Evolutionary conservation across 345 rosid genomes (phyloP), one percentile per base, ranked within the genome.

Genomic region (Salix koriyanagi): DNA sequence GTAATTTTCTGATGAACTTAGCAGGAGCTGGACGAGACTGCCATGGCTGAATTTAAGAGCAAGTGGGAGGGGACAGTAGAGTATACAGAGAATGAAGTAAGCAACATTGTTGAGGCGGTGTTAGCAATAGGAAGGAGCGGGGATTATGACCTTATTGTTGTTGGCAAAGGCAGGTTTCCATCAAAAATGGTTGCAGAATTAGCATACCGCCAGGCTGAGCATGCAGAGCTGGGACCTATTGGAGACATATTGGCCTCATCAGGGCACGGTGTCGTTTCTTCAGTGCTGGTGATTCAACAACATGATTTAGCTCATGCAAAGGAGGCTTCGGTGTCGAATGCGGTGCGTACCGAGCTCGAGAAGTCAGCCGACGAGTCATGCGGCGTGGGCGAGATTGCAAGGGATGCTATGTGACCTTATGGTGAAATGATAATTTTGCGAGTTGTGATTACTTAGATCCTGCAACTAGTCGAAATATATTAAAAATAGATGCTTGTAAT

Each of bases 211-310:
- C 79, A 81, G 70, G 81, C 78, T 1, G 87, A 85, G 54, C 77
- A 79, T 39, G 74, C 80, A 1, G 90, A 84, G 78, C 72, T 90
- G 72, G 90, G 90, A 65, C 81, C 80, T 12, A 50, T 87, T 0
- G 88, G 91, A 2, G 84, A 85, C 73, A 75, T 88, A 25, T 81
- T 88, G n/a, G 85, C 87, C 44, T 86, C 88, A 48, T 69, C 88
- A 26, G 58, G 36, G 67, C 66, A 75, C 42, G 76, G 81, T 56
- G 46, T 82, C 13, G 58, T 69, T 12, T 46, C 87, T 14, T 87
- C 89, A 0, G 72, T 81, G 37, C 85, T 87, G 6, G 89, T 88
- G 60, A 81, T 88, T 65, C 94, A 85, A 79, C 83, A 72, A 62
- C 73, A 41, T 15, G n/a, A 66, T 42, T 25, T 52, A 32, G 37